Conservation (phyloP, 768 basidiomycete species). For the Hygrocybe coccinea region DNA sequence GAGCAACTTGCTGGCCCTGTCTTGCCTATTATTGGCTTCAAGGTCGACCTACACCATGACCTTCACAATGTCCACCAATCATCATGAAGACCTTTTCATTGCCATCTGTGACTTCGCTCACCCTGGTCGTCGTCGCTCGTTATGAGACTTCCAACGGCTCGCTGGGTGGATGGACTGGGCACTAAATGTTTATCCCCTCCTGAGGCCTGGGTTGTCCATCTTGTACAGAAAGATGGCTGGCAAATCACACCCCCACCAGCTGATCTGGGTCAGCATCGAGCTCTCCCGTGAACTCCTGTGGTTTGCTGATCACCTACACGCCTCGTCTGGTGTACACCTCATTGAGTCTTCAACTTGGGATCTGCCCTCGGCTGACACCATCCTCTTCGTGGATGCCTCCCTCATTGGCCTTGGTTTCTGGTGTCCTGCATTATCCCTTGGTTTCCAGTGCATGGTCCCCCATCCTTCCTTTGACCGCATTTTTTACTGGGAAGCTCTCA, state of each 20-base stretch:
- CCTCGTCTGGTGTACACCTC: no score
- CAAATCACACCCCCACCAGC: no score
- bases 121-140: constrained; percentile 6
- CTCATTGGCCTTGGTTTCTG: constrained; percentile 11
- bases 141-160: constrained; percentile 28
- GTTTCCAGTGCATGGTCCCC: constrained; percentile 6
- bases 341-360: constrained; percentile 19
- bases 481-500: no score
- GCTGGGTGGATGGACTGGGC: constrained; percentile 38
- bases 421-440: constrained; percentile 21
- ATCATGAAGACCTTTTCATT: constrained; percentile 11
- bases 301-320: constrained; percentile 26
- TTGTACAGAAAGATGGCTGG: no score
- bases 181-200: no score
- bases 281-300: constrained; percentile 27
- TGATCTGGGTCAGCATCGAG: constrained; percentile 21
- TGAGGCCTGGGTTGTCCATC: no score
- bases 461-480: no score
- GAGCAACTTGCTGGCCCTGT: constrained; percentile 35
- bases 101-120: background rate
- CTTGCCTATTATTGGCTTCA: constrained; percentile 38
- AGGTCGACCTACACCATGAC: constrained; percentile 33
- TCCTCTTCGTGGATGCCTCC: constrained; percentile 22
- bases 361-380: constrained; percentile 5
- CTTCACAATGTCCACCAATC: constrained; percentile 14